Evolutionary conservation across 176 grass and related monocot genomes (phyloP).

Genomic region (Musa beccarii): DNA sequence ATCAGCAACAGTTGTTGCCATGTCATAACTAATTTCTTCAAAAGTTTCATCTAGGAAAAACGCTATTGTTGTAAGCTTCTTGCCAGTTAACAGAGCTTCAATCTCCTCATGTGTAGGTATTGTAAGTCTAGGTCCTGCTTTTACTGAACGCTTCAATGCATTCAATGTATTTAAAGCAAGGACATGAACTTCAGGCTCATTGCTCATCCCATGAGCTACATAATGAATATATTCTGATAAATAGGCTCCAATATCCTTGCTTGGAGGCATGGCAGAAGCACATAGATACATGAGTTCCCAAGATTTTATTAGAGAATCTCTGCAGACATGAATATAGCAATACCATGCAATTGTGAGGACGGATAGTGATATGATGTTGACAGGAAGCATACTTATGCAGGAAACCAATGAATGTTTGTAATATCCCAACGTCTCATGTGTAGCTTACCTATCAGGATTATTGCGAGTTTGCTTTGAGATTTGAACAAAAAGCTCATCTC

Average conservation of each 20-base stretch:
- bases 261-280: slow-evolving; percentile 94
- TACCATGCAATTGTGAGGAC: background rate
- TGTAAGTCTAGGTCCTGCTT: slow-evolving; percentile 75
- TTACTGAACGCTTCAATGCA: slow-evolving; percentile 83
- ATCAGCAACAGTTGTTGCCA: slow-evolving; percentile 96
- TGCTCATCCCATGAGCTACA: slow-evolving; percentile 73
- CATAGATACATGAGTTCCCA: slow-evolving; percentile 99
- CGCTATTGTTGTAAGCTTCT: slow-evolving; percentile 92
- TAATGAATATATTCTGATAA: slow-evolving; percentile 96
- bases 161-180: slow-evolving; percentile 81
- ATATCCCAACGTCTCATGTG: background rate
- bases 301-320: slow-evolving; percentile 78
- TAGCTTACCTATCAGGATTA: slow-evolving; percentile 65
- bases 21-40: slow-evolving; percentile 95
- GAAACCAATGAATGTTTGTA: background rate
- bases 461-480: slow-evolving; percentile 98
- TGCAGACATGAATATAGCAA: slow-evolving; percentile 14
- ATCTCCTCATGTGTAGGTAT: slow-evolving; percentile 90
- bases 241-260: slow-evolving; percentile 97
- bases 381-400: background rate
- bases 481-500: slow-evolving; percentile 93
- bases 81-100: slow-evolving; percentile 75
- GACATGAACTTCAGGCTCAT: slow-evolving; percentile 74
- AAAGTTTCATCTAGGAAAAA: slow-evolving; percentile 99
- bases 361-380: background rate